These are phyloP conservation scores for Plectranthus barbatus DNA, from an alignment of 257 asterid genomes.

Conservation along the genomic window DNA sequence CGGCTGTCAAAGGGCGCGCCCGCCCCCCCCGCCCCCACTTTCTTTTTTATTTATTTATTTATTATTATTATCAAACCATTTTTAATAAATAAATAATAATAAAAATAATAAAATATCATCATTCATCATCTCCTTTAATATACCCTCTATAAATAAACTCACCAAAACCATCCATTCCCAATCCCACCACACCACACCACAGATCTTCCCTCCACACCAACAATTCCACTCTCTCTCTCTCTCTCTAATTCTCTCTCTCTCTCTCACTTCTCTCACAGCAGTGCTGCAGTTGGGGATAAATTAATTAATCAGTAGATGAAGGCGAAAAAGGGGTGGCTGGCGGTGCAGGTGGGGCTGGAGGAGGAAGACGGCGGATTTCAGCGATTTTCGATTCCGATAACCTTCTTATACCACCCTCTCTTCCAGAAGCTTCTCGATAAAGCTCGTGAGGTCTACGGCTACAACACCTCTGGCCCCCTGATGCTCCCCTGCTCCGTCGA, in stretches of 20 bases:
- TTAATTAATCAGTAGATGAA: slow-evolving; percentile 36
- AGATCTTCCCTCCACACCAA: not conserved
- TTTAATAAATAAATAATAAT: not conserved
- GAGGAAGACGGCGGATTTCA: slow-evolving; percentile 29
- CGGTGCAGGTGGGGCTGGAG: slow-evolving; percentile 36
- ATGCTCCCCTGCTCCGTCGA: slow-evolving; percentile 42
- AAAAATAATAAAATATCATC: too few species aligned
- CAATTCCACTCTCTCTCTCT: not conserved
- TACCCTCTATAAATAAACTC: slow-evolving; percentile 14
- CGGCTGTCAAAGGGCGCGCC: slow-evolving; percentile 13
- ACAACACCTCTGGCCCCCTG: slow-evolving; percentile 28
- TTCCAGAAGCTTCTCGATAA: slow-evolving; percentile 32
- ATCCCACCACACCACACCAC: not conserved
- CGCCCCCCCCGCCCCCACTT: not conserved
- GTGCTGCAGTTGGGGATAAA: too few species aligned
- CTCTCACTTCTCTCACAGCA: not conserved
- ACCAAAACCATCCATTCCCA: slow-evolving; percentile 16
- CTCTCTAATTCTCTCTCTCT: not conserved
- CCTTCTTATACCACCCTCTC: slow-evolving; percentile 28
- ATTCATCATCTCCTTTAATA: slow-evolving; percentile 3
- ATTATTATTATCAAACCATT: not conserved
- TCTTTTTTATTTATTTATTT: not conserved
- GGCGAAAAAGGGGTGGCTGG: slow-evolving; percentile 43
- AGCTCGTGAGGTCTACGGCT: slow-evolving; percentile 35
- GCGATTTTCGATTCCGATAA: slow-evolving; percentile 31